phyloP scores from a whole-genome alignment of 2,329 filamentous ascomycete genomes.

The Exophiala mesophila region DNA sequence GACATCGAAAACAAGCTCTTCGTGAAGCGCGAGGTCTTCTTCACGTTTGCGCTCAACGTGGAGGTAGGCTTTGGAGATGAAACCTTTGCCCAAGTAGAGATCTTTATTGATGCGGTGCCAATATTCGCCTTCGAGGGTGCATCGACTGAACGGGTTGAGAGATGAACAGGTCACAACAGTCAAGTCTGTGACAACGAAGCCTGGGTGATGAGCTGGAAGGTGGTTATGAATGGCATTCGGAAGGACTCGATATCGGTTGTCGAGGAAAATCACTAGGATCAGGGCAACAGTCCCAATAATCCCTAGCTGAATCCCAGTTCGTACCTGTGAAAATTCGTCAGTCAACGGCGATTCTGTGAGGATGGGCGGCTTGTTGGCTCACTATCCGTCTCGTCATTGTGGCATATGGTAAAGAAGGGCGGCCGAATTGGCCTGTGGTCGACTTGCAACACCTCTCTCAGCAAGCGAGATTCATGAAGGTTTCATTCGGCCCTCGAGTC shows the following conservation, averaged over 20 bases:
- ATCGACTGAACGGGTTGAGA: slow-evolving; percentile 69
- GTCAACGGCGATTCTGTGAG: slow-evolving; percentile 1
- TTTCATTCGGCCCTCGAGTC: too few species aligned
- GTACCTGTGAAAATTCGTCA: slow-evolving; percentile 39
- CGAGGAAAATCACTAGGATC: slow-evolving; percentile 72
- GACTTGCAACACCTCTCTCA: neutral
- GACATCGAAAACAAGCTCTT: slow-evolving; percentile 76
- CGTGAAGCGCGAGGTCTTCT: slow-evolving; percentile 68
- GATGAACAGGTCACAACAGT: slow-evolving; percentile 71
- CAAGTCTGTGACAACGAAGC: slow-evolving; percentile 80
- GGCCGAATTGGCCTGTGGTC: slow-evolving; percentile 5
- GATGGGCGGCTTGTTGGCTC: neutral
- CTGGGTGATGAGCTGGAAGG: slow-evolving; percentile 78
- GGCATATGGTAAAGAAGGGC: slow-evolving; percentile 15
- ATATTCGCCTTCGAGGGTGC: slow-evolving; percentile 63
- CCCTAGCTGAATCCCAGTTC: slow-evolving; percentile 70
- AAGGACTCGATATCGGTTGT: slow-evolving; percentile 81
- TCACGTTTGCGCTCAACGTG: slow-evolving; percentile 80
- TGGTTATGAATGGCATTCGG: slow-evolving; percentile 81
- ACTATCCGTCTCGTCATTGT: slow-evolving; percentile 25
- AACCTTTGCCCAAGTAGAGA: slow-evolving; percentile 69
- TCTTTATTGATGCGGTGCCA: slow-evolving; percentile 91
- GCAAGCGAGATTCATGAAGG: too few species aligned
- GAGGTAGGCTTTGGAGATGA: slow-evolving; percentile 72
- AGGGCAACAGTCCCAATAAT: slow-evolving; percentile 62